phyloP scores from a whole-genome alignment of 2,329 filamentous ascomycete genomes.

The Escovopsis sp. region DNA sequence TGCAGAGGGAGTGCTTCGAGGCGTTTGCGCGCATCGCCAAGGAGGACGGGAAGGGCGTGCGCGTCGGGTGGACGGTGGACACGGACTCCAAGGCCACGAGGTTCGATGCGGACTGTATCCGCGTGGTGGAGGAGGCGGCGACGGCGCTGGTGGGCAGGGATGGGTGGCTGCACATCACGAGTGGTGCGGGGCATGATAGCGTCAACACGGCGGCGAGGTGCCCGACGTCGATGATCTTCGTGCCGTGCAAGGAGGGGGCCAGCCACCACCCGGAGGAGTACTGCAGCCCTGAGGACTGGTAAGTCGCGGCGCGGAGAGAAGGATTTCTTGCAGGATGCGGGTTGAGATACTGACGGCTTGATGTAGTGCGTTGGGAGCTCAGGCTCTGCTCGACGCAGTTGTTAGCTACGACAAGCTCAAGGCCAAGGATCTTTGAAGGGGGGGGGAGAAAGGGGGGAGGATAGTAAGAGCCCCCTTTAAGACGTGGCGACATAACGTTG shows the following conservation, averaged over 20 bases:
- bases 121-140: slow-evolving; percentile 45
- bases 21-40: slow-evolving; percentile 12
- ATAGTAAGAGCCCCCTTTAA: too few species aligned
- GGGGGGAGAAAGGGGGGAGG: too few species aligned
- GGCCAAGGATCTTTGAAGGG: not conserved
- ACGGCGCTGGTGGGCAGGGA: slow-evolving; percentile 34
- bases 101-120: slow-evolving; percentile 53
- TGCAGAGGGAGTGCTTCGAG: slow-evolving; percentile 11
- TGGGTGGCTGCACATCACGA: slow-evolving; percentile 20
- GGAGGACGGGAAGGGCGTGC: slow-evolving; percentile 15
- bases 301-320: not conserved
- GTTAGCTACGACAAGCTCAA: slow-evolving; percentile 10
- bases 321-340: not conserved
- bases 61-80: slow-evolving; percentile 46
- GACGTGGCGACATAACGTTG: too few species aligned
- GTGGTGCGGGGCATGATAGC: slow-evolving; percentile 25
- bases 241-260: slow-evolving; percentile 20
- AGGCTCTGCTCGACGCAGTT: slow-evolving; percentile 14
- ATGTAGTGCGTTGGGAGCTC: slow-evolving; percentile 13
- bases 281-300: slow-evolving; percentile 21
- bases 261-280: slow-evolving; percentile 24
- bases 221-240: slow-evolving; percentile 26
- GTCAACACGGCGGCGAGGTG: slow-evolving; percentile 19
- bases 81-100: slow-evolving; percentile 43
- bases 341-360: not conserved